phyloP scores from a whole-genome alignment of 352 stramenopile genomes.

The Globisporangium iwayamae region DNA sequence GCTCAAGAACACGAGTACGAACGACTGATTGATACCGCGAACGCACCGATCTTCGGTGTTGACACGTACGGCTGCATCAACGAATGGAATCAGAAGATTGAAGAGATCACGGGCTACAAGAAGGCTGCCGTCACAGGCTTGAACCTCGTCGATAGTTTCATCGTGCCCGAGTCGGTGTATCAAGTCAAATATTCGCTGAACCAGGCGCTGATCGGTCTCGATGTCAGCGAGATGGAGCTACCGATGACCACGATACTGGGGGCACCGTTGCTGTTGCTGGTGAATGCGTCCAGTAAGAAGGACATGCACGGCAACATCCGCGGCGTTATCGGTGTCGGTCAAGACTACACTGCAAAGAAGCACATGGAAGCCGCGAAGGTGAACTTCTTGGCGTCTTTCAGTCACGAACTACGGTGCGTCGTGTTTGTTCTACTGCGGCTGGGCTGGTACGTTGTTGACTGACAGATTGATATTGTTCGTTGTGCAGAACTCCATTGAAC shows the following conservation, averaged over 20 bases:
- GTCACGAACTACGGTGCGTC: conserved; percentile 42
- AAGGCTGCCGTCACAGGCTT: conserved; percentile 52
- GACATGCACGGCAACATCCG: conserved; percentile 86
- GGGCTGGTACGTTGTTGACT: background rate
- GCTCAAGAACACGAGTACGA: conserved; percentile 64
- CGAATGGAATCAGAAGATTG: conserved; percentile 78
- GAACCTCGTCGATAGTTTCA: conserved; percentile 62
- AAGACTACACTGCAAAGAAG: conserved; percentile 86
- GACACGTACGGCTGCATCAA: conserved; percentile 74
- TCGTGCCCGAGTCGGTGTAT: conserved; percentile 45
- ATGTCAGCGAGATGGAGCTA: conserved; percentile 68
- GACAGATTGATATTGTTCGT: background rate
- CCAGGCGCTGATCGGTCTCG: conserved; percentile 61
- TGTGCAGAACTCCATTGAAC: conserved; percentile 60
- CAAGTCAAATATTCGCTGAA: conserved; percentile 57
- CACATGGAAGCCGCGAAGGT: conserved; percentile 67
- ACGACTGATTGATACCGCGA: conserved; percentile 59
- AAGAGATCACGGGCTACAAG: conserved; percentile 68
- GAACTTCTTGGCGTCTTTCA: conserved; percentile 69
- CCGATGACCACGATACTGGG: conserved; percentile 54
- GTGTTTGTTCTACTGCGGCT: background rate
- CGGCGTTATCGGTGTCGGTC: conserved; percentile 83
- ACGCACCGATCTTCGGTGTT: conserved; percentile 65
- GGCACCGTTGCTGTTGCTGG: conserved; percentile 42
- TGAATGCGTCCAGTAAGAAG: conserved; percentile 74